Base-by-base conservation (phyloP, 2,329 filamentous ascomycete species). In the Cladophialophora exuberans region DNA sequence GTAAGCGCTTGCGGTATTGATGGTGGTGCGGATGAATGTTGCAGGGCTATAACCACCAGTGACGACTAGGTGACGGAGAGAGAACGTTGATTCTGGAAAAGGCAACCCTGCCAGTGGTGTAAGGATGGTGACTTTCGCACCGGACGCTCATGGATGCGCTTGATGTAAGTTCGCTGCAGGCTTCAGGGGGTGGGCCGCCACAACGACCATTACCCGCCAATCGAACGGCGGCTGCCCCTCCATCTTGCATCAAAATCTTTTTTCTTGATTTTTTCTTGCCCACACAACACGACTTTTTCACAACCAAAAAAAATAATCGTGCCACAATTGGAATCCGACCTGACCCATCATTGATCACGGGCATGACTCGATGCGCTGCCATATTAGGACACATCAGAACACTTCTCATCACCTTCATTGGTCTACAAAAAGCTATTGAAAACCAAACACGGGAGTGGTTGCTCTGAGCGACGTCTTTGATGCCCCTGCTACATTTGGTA, bases 101-200 rank as follows among this genome's bases (percentile, higher is more conserved):
- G 20, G 18, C n/a, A n/a, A n/a, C 17, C 38, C 38, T 20, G 38
- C 20, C 26, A 10, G 23, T 20, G n/a, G 13, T 10, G 15, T 15
- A 13, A 4, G 17, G 25, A 33, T 4, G 6, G 22, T 38, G 25
- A 13, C 22, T 49, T 30, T 30, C 35, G 11, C 22, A 18, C 46
- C 46, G 46, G 35, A 39, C 23, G 23, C 46, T 25, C 23, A 31
- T 49, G 46, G 46, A 49, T 41, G 46, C 46, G 15, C 22, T 49
- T 30, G 46, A 41, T 41, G 23, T 17, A 49, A 48, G 35, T 31
- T 42, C 18, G 44, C 52, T 54, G 52, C 44, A 49, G 25, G 33
- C 52, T 54, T 43, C 52, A 54, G 52, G 52, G 52, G 52, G 44
- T 49, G 52, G 52, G 23, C 25, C 33, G 22, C 46, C 33, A 49